Percentiles rank a stretch among this genome's conserved stretches.
These are phyloP conservation scores for Hypomontagnella submonticulosa DNA, from an alignment of 495 filamentous ascomycete genomes.

Conservation along the genomic window DNA sequence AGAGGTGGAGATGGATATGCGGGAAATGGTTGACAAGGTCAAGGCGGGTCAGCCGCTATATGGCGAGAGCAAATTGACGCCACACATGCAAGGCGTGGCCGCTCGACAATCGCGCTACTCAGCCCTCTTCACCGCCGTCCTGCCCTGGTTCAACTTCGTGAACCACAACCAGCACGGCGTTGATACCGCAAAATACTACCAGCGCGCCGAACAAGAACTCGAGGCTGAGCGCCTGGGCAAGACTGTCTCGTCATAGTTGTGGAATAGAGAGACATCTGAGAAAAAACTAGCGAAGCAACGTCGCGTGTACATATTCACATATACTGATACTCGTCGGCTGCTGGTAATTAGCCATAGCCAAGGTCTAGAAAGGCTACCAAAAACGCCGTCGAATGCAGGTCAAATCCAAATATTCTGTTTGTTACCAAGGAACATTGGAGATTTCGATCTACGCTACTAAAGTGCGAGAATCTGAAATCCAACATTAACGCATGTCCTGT, in stretches of 20 bases:
- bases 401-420: conserved; percentile 8
- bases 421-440: neutral
- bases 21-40: conserved; percentile 95
- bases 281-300: conserved; percentile 43
- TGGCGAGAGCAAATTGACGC: conserved; percentile 76
- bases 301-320: conserved; percentile 31
- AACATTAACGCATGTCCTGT: neutral
- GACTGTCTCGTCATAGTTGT: conserved; percentile 28
- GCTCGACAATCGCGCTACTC: conserved; percentile 92
- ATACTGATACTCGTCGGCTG: conserved; percentile 26
- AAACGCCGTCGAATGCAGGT: conserved; percentile 18
- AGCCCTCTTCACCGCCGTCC: conserved; percentile 78
- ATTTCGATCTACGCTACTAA: no score
- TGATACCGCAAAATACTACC: conserved; percentile 98
- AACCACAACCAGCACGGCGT: conserved; percentile 98
- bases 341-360: conserved; percentile 15
- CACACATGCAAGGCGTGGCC: conserved; percentile 94
- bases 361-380: conserved; percentile 1
- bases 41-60: conserved; percentile 94
- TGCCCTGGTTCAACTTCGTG: conserved; percentile 98
- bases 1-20: conserved; percentile 95
- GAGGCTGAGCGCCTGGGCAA: conserved; percentile 72
- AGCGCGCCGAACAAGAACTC: conserved; percentile 92
- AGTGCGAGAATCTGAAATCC: no score
- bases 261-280: conserved; percentile 37